These are phyloP conservation scores for Conoideocrella luteorostrata DNA, from an alignment of 2,329 filamentous ascomycete genomes.

Conservation along the genomic window DNA sequence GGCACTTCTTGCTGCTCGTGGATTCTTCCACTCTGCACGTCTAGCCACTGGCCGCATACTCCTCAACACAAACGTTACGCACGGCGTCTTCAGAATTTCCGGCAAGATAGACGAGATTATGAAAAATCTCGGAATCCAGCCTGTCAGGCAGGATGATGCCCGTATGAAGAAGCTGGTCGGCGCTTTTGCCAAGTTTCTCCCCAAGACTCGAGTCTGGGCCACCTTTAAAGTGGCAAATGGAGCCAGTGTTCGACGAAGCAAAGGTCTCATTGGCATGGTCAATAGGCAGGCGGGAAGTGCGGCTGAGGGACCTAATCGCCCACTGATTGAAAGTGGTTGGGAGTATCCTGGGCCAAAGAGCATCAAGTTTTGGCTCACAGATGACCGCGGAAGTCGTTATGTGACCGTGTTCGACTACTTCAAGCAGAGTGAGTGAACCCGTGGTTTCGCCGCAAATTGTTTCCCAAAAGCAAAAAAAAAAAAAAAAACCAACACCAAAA, in stretches of 20 bases:
- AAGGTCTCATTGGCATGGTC: slow-evolving; percentile 24
- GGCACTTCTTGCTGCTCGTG: slow-evolving; percentile 37
- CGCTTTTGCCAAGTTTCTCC: slow-evolving; percentile 26
- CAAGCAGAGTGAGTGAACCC: slow-evolving; percentile 29
- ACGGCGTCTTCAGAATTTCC: slow-evolving; percentile 43
- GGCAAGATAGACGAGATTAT: slow-evolving; percentile 32
- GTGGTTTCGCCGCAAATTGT: background rate
- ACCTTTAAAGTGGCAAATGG: slow-evolving; percentile 24
- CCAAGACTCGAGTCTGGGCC: slow-evolving; percentile 31
- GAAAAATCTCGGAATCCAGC: slow-evolving; percentile 14
- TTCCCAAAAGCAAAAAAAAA: too few relatives aligned
- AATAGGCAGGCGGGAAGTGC: slow-evolving; percentile 13
- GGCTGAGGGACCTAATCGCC: slow-evolving; percentile 13
- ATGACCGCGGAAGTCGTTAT: slow-evolving; percentile 20
- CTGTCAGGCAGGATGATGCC: slow-evolving; percentile 8
- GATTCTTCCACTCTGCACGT: slow-evolving; percentile 50
- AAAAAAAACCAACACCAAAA: too few relatives aligned
- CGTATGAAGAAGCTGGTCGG: slow-evolving; percentile 19
- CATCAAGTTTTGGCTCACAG: slow-evolving; percentile 24
- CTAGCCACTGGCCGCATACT: slow-evolving; percentile 47
- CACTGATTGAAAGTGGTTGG: slow-evolving; percentile 16
- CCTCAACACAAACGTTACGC: slow-evolving; percentile 49
- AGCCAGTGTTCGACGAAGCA: slow-evolving; percentile 22
- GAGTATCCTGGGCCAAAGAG: slow-evolving; percentile 27
- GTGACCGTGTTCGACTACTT: slow-evolving; percentile 39